phyloP scores from a whole-genome alignment of 257 asterid species.

The Voacanga thouarsii region DNA sequence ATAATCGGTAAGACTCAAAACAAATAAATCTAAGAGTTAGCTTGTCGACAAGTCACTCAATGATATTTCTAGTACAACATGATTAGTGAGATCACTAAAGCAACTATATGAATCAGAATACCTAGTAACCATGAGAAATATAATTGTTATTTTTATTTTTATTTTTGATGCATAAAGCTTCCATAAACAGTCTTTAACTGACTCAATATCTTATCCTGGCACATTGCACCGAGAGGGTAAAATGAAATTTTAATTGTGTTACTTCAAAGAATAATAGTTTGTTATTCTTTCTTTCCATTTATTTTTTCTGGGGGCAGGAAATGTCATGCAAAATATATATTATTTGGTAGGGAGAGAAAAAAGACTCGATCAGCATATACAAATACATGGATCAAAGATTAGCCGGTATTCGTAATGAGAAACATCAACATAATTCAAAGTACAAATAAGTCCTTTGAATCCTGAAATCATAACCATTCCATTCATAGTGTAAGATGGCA shows the following conservation, averaged over 20 bases:
- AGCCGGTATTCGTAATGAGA: neutral
- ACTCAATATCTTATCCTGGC: neutral
- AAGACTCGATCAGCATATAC: neutral
- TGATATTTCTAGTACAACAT: neutral
- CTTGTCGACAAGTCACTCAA: neutral
- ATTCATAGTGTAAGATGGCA: neutral
- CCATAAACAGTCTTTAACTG: neutral
- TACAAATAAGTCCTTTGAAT: neutral
- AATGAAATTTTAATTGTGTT: neutral
- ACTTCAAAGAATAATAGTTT: neutral
- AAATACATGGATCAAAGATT: neutral
- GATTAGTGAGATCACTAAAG: neutral
- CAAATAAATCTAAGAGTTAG: neutral
- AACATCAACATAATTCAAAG: neutral
- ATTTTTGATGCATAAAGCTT: neutral
- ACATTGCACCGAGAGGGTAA: neutral
- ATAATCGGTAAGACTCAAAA: slow-evolving; percentile 58
- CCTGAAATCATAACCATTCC: neutral
- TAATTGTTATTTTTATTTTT: too few relatives aligned
- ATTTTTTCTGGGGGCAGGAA: neutral
- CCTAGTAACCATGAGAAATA: neutral
- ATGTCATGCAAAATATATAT: neutral
- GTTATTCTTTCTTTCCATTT: neutral
- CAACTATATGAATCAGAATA: neutral
- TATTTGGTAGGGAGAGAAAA: neutral